phyloP scores from a whole-genome alignment of 1,284 basidiomycete genomes.

The Cystobasidium pallidum region DNA sequence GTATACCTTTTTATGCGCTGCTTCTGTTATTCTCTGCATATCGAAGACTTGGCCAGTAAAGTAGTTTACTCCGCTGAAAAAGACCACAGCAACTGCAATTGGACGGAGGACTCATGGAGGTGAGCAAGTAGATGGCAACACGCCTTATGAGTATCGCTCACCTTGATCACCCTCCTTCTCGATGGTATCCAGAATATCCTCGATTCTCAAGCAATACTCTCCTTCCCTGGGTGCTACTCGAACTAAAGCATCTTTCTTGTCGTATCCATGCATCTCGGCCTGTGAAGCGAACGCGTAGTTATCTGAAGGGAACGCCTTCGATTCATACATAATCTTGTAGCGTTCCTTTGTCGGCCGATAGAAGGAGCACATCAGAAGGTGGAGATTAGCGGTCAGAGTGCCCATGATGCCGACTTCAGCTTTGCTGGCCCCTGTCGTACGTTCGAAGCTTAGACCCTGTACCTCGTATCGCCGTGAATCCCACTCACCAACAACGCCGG shows the following conservation, averaged over 20 bases:
- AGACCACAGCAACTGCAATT: conserved; percentile 73
- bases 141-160: conserved; percentile 3
- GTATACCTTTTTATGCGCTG: conserved; percentile 72
- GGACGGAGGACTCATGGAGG: neutral
- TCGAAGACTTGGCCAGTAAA: conserved; percentile 97
- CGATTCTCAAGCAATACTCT: conserved; percentile 83
- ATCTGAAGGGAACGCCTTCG: conserved; percentile 92
- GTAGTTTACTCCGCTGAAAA: conserved; percentile 91
- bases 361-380: conserved; percentile 90
- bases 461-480: too few relatives aligned
- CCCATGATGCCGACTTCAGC: conserved; percentile 92
- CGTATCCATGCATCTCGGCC: conserved; percentile 75
- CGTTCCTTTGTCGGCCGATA: conserved; percentile 82
- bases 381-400: conserved; percentile 90
- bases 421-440: conserved; percentile 64
- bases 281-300: conserved; percentile 97
- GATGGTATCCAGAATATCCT: conserved; percentile 82
- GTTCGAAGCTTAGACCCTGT: neutral
- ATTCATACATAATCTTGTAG: conserved; percentile 95
- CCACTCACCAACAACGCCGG: conserved; percentile 76
- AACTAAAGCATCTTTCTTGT: conserved; percentile 73
- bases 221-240: conserved; percentile 77
- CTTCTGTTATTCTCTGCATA: conserved; percentile 77
- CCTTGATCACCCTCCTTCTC: conserved; percentile 66
- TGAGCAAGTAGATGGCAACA: neutral